phyloP scores from a whole-genome alignment of 1,139 yeast species.

The Lodderomyces elongisporus region DNA sequence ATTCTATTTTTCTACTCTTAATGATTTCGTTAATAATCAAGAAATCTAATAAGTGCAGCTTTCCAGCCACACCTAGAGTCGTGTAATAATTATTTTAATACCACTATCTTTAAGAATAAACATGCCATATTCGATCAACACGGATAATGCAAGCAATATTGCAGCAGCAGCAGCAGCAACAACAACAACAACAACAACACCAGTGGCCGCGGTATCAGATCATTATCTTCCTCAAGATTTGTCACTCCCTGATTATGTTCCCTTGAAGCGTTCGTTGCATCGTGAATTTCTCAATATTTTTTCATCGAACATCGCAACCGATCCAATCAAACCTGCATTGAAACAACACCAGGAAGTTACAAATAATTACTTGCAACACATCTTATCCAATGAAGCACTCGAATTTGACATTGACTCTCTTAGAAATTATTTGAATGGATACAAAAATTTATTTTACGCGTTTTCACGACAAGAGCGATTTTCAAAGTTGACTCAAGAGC shows the following conservation, averaged over 20 bases:
- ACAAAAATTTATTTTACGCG: slow-evolving; percentile 1
- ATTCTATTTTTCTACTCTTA: too few relatives aligned
- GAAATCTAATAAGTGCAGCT: too few relatives aligned
- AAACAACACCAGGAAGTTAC: slow-evolving; percentile 6
- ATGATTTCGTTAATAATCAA: too few relatives aligned
- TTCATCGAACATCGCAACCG: slow-evolving; percentile 1
- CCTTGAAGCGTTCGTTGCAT: slow-evolving; percentile 6
- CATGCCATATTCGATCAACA: too few relatives aligned
- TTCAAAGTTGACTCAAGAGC: background rate
- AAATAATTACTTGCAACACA: slow-evolving; percentile 9
- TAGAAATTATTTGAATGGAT: slow-evolving; percentile 3
- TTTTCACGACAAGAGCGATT: background rate
- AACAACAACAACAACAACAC: background rate
- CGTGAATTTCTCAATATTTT: slow-evolving; percentile 10
- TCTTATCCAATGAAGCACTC: slow-evolving; percentile 8
- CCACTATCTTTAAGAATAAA: too few relatives aligned
- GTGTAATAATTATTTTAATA: too few relatives aligned
- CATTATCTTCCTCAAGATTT: slow-evolving; percentile 6
- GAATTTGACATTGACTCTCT: slow-evolving; percentile 9
- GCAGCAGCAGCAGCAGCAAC: too few relatives aligned
- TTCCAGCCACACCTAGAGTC: too few relatives aligned
- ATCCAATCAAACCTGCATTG: slow-evolving; percentile 2
- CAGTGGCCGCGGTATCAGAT: slow-evolving; percentile 2
- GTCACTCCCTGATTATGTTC: slow-evolving; percentile 12
- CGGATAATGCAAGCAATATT: too few relatives aligned